Evolutionary conservation across 2,329 filamentous ascomycete species (phyloP), one percentile per base, ranked within the genome.

Genomic region (Fusarium hainanense): DNA sequence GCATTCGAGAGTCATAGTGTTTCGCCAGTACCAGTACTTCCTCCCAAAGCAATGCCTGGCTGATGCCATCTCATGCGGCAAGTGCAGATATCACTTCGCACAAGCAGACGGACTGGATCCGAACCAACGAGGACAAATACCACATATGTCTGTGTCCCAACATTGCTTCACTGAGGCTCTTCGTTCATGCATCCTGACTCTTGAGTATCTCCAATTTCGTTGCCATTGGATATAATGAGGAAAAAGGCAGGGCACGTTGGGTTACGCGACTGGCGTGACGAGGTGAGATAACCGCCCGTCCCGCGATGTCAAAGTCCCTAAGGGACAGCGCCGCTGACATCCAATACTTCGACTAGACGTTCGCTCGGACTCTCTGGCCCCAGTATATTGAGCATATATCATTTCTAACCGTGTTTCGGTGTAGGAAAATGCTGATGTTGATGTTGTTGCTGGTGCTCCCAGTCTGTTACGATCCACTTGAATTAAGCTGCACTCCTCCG

Each of bases 241-340:
- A 43, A 43, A 43, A 23, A 43, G 7, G 41, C 41, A 43, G 41
- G 18, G 48, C 37, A 51, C 18, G 48, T 27, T 34, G 66, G 43
- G 61, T 54, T 55, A 57, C 43, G 48, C 55, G 66, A 63, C 66
- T 70, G 55, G 50, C 46, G 66, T 70, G 64, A 62, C 56, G 55
- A 56, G 44, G 34, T 64, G 32, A 73, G 44, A 70, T 61, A 71
- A 63, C 66, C 49, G 60, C 49, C 47, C 30, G 60, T 47, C 42
- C 47, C 34, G 42, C 52, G 67, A 58, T 50, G 21, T 13, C 41
- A 47, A 30, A 41, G 34, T 14, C 47, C 37, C 28, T 40, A 32
- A 50, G 41, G 47, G 34, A 27, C 30, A 14, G 44, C 41, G 28
- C 21, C 43, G 41, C 54, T 42, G 27, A 43, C 37, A 12, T 30